These are phyloP conservation scores for Aspergillus nanangensis DNA, from an alignment of 495 filamentous ascomycete genomes.

Conservation along the genomic window DNA sequence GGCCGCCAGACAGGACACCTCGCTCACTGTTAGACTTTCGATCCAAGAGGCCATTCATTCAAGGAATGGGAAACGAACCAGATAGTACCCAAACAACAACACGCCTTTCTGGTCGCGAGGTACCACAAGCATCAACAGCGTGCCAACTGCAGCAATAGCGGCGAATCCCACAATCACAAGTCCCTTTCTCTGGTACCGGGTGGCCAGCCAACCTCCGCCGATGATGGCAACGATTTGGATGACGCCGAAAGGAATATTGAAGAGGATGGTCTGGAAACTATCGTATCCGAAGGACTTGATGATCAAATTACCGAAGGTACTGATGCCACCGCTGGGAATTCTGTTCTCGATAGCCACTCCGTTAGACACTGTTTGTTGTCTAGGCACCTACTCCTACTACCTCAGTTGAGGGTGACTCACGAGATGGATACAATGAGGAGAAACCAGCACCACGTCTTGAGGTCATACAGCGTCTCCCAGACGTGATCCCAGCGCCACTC, in stretches of 20 bases:
- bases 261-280: conserved; percentile 26
- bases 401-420: too few relatives aligned
- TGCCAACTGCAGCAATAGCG: conserved; percentile 13
- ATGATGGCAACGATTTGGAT: conserved; percentile 44
- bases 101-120: conserved; percentile 22
- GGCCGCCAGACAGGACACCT: conserved; percentile 22
- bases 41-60: neutral
- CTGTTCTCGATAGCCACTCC: conserved; percentile 4
- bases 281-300: conserved; percentile 34
- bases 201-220: conserved; percentile 42
- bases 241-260: conserved; percentile 30
- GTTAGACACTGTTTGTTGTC: too few relatives aligned
- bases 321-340: conserved; percentile 29
- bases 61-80: conserved; percentile 7
- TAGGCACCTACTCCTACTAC: too few relatives aligned
- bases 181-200: conserved; percentile 14
- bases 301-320: conserved; percentile 31
- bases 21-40: neutral
- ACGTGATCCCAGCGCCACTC: conserved; percentile 46
- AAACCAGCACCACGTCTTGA: conserved; percentile 35
- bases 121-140: conserved; percentile 18
- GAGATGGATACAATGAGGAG: conserved; percentile 23
- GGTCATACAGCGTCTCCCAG: conserved; percentile 40
- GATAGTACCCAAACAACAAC: conserved; percentile 22
- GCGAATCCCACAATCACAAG: conserved; percentile 15